Evolutionary conservation across 768 basidiomycete species (phyloP).

Genomic region (Nidularia pulvinata): DNA sequence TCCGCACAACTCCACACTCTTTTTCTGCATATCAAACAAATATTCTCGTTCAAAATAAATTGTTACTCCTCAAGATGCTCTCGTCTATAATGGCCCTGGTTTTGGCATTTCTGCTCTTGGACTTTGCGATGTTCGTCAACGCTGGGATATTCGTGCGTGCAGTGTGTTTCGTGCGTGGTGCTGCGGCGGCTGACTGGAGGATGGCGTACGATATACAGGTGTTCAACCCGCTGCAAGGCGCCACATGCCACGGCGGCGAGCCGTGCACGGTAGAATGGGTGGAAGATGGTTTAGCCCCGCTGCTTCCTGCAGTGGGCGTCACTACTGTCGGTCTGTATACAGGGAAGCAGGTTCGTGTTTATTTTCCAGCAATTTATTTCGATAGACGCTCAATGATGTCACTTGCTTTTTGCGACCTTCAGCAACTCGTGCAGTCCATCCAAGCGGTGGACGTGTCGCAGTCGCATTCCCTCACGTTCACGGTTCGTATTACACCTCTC

Average conservation of each 20-base stretch:
- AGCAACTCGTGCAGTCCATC: slow-evolving; percentile 62
- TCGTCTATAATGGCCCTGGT: not conserved
- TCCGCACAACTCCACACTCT: no score
- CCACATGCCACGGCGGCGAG: slow-evolving; percentile 52
- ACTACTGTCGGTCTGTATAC: slow-evolving; percentile 57
- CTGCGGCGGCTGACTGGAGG: not conserved
- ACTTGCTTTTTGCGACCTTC: not conserved
- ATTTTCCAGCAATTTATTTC: not conserved
- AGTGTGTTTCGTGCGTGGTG: not conserved
- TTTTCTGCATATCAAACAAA: no score
- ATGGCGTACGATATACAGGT: slow-evolving; percentile 30
- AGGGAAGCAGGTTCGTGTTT: slow-evolving; percentile 46
- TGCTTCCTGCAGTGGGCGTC: slow-evolving; percentile 47
- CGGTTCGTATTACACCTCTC: slow-evolving; percentile 31
- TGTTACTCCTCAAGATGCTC: not conserved
- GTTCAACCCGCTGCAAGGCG: slow-evolving; percentile 36
- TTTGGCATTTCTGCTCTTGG: slow-evolving; percentile 15
- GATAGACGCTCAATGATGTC: no score
- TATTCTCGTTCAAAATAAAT: no score
- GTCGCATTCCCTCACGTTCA: slow-evolving; percentile 50
- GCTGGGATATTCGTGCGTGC: slow-evolving; percentile 41
- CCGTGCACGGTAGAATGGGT: slow-evolving; percentile 59
- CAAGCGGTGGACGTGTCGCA: slow-evolving; percentile 51
- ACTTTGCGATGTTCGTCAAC: slow-evolving; percentile 19
- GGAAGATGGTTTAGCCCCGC: slow-evolving; percentile 58